These are phyloP conservation scores for Xylariaceae sp. DNA, from an alignment of 2,329 filamentous ascomycete genomes.

Conservation along the genomic window DNA sequence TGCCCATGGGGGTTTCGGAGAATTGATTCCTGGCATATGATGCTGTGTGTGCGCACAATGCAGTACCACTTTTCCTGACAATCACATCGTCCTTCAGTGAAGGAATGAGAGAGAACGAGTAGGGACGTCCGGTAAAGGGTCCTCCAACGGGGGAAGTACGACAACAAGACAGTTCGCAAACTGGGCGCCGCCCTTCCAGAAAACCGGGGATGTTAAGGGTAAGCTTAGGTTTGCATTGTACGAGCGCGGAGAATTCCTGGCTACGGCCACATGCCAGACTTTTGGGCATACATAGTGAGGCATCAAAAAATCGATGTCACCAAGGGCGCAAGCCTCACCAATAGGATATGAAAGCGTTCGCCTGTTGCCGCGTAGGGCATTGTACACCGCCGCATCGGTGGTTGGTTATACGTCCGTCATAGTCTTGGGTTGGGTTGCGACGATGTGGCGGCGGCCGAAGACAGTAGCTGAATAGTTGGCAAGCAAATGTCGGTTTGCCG, in stretches of 20 bases:
- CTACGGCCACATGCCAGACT: not conserved
- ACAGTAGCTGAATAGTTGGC: not conserved
- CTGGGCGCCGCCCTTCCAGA: not conserved
- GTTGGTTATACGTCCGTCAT: not conserved
- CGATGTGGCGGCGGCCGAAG: not conserved
- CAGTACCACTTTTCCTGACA: constrained; percentile 1
- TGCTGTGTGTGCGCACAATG: not conserved
- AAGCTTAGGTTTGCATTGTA: not conserved
- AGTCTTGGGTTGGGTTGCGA: not conserved
- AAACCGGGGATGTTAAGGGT: not conserved
- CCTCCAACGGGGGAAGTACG: not conserved
- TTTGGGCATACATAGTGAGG: not conserved
- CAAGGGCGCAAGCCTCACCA: not conserved
- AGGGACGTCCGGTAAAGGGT: not conserved
- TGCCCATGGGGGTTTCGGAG: constrained; percentile 9
- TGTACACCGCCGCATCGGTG: not conserved
- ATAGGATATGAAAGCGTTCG: not conserved
- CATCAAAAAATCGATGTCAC: not conserved
- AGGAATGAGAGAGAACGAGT: not conserved
- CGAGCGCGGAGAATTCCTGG: constrained; percentile 1
- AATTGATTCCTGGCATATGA: constrained; percentile 14
- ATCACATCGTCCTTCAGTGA: not conserved
- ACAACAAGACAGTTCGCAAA: not conserved
- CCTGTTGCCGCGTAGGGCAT: not conserved
- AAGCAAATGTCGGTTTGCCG: not conserved